Conservation (phyloP, 495 filamentous ascomycete species). For the Hypoxylon perforatum region DNA sequence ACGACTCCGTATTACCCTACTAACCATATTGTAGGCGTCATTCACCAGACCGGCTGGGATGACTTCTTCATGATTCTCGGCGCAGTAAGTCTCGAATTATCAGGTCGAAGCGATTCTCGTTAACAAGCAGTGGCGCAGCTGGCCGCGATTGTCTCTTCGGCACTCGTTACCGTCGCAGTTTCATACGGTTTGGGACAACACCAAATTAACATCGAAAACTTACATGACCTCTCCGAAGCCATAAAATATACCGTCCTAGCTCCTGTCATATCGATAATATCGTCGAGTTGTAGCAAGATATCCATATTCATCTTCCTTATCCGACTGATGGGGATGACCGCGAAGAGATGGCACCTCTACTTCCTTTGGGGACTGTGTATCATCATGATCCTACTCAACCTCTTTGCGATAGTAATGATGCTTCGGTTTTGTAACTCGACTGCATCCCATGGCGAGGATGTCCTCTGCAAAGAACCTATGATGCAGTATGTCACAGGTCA, state of each 20-base stretch:
- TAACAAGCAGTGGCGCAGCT: slow-evolving; percentile 9
- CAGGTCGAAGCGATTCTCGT: background rate
- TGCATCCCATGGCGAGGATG: slow-evolving; percentile 18
- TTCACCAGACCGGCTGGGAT: slow-evolving; percentile 32
- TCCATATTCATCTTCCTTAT: slow-evolving; percentile 25
- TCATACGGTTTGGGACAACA: slow-evolving; percentile 19
- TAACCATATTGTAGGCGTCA: slow-evolving; percentile 10
- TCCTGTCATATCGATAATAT: slow-evolving; percentile 14
- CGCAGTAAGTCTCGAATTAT: slow-evolving; percentile 7
- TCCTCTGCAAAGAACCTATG: slow-evolving; percentile 7
- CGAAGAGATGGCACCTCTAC: slow-evolving; percentile 16
- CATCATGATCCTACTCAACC: slow-evolving; percentile 13
- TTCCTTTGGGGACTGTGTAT: slow-evolving; percentile 24
- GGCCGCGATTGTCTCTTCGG: slow-evolving; percentile 19
- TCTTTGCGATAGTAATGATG: slow-evolving; percentile 19
- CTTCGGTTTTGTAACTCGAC: slow-evolving; percentile 27
- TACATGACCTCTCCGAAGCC: slow-evolving; percentile 1
- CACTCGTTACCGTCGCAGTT: slow-evolving; percentile 15
- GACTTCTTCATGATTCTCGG: slow-evolving; percentile 31
- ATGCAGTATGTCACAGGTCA: slow-evolving; percentile 4
- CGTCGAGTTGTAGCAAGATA: slow-evolving; percentile 25
- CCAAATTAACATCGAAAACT: slow-evolving; percentile 3
- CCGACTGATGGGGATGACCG: slow-evolving; percentile 24
- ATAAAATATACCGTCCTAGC: slow-evolving; percentile 31
- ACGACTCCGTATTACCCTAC: background rate